A percentile compares a stretch with the other conserved stretches of the same genome.
phyloP scores from a whole-genome alignment of 345 rosid species.

The Citrus glauca region DNA sequence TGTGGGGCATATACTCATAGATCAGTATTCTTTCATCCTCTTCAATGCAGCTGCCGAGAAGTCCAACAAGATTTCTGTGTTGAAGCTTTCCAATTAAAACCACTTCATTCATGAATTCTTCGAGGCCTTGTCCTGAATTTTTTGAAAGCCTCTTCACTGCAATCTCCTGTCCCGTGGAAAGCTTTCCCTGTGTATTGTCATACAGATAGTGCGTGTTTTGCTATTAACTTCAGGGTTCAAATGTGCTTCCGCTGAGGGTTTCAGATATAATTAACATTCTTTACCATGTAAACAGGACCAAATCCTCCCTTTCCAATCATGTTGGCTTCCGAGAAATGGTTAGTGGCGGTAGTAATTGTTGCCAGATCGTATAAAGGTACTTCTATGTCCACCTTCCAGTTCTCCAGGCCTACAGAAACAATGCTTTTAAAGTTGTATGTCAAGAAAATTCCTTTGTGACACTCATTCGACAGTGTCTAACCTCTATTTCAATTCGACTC shows the following conservation, averaged over 20 bases:
- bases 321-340: slow-evolving; percentile 26
- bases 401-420: neutral
- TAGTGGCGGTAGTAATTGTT: slow-evolving; percentile 29
- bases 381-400: slow-evolving; percentile 17
- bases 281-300: slow-evolving; percentile 33
- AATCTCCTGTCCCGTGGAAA: slow-evolving; percentile 29
- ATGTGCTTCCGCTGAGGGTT: neutral
- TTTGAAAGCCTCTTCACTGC: slow-evolving; percentile 42
- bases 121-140: slow-evolving; percentile 31
- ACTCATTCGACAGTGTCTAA: neutral
- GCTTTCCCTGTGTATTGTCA: slow-evolving; percentile 13
- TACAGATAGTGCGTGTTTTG: neutral
- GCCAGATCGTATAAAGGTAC: slow-evolving; percentile 24
- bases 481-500: neutral
- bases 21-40: slow-evolving; percentile 31
- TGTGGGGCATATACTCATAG: slow-evolving; percentile 33
- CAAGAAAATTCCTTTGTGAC: neutral
- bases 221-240: neutral
- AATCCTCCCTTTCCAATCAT: slow-evolving; percentile 41
- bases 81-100: slow-evolving; percentile 36
- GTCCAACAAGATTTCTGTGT: slow-evolving; percentile 39
- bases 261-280: neutral
- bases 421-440: neutral
- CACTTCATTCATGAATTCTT: slow-evolving; percentile 37
- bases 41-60: slow-evolving; percentile 32